Evolutionary conservation across 352 stramenopile genomes (phyloP).

Genomic region (Phytopythium cucurbitacearum): DNA sequence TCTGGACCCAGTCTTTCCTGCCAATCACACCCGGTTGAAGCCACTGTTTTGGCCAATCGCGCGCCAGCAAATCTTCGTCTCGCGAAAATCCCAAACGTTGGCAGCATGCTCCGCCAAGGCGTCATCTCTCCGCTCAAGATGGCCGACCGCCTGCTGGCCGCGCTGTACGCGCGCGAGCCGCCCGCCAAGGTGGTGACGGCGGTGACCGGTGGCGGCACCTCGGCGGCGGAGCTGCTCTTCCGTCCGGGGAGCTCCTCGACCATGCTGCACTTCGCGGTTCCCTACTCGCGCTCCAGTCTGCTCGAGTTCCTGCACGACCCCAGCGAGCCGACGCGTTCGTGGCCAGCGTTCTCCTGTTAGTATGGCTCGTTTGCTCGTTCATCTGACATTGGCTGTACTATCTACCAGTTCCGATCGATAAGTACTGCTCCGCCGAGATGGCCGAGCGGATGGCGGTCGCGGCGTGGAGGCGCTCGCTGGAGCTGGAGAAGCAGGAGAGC

Average conservation of each 20-base stretch:
- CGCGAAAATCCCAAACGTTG: no score
- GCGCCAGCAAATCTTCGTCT: no score
- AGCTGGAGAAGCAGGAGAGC: constrained; percentile 29
- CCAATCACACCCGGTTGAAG: no score
- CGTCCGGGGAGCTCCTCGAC: constrained; percentile 57
- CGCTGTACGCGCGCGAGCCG: constrained; percentile 49
- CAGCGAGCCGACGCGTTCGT: constrained; percentile 3
- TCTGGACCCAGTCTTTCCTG: no score
- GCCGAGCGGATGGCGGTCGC: constrained; percentile 57
- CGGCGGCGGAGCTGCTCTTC: constrained; percentile 44
- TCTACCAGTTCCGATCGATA: constrained; percentile 8
- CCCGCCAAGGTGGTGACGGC: constrained; percentile 50
- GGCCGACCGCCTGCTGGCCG: constrained; percentile 46
- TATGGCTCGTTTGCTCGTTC: background rate
- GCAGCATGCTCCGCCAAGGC: no score
- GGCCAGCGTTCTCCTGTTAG: background rate
- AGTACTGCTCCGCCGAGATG: constrained; percentile 59
- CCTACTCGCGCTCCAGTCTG: constrained; percentile 62
- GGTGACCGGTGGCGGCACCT: constrained; percentile 51
- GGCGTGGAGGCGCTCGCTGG: constrained; percentile 41
- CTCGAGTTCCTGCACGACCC: constrained; percentile 35
- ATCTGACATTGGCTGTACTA: background rate
- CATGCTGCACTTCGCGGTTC: constrained; percentile 64
- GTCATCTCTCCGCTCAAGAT: constrained; percentile 2
- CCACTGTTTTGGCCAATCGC: no score